Conservation (phyloP, 768 basidiomycete genomes). For the Pholiota conissans region DNA sequence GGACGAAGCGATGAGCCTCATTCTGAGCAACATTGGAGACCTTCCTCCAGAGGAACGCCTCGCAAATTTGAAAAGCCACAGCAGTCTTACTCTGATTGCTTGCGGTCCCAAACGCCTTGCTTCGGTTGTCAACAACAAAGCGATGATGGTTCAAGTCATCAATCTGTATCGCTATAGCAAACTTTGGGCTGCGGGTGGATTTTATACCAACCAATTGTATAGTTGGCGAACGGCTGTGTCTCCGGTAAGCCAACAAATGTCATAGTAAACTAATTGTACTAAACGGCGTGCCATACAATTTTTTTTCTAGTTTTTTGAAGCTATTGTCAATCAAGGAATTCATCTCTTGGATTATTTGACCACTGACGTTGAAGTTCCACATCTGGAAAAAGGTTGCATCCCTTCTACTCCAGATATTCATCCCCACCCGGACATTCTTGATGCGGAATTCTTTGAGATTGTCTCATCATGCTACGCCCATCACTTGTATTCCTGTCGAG, state of each 20-base stretch:
- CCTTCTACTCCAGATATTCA: neutral
- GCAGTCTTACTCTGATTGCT: neutral
- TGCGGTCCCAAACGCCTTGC: neutral
- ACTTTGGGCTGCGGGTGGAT: neutral
- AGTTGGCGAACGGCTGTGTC: neutral
- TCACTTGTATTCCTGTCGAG: neutral
- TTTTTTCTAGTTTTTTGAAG: neutral
- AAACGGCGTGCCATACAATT: neutral
- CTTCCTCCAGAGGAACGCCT: neutral
- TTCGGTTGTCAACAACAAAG: neutral
- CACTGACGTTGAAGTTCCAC: neutral
- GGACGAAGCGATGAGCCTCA: neutral
- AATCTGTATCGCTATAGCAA: neutral
- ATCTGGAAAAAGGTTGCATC: neutral
- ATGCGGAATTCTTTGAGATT: neutral
- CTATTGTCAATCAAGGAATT: neutral
- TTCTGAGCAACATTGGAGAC: neutral
- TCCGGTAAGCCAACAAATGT: neutral
- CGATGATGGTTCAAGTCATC: neutral
- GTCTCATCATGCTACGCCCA: neutral
- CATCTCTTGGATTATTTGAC: neutral
- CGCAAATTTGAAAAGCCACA: neutral
- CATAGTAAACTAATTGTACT: neutral
- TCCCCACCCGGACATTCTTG: neutral
- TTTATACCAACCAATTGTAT: neutral